Evolutionary conservation across 108 stramenopile genomes (phyloP).

Genomic region (Epipyxis sp.): DNA sequence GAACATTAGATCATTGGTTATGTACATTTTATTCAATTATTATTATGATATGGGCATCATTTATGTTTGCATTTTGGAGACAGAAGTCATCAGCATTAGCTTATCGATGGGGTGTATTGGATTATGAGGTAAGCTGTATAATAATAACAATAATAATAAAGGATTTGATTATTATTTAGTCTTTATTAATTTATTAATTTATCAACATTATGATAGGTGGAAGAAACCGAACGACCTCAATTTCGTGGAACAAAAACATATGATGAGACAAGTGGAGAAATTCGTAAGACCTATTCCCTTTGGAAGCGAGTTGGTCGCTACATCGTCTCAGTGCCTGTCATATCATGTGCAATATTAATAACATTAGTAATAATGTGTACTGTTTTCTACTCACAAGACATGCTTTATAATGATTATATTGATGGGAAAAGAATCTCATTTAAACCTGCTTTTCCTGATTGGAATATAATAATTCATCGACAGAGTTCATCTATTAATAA

Average conservation of each 20-base stretch:
- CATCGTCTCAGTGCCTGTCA: slow-evolving; percentile 43
- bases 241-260: slow-evolving; percentile 33
- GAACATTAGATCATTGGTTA: slow-evolving; percentile 43
- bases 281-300: slow-evolving; percentile 41
- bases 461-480: neutral
- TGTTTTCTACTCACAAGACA: slow-evolving; percentile 37
- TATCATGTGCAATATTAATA: slow-evolving; percentile 35
- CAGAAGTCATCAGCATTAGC: slow-evolving; percentile 48
- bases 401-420: neutral
- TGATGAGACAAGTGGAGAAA: slow-evolving; percentile 37
- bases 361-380: slow-evolving; percentile 35
- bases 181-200: too few species aligned
- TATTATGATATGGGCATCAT: slow-evolving; percentile 45
- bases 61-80: slow-evolving; percentile 40
- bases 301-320: slow-evolving; percentile 48
- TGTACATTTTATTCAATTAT: slow-evolving; percentile 44
- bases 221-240: slow-evolving; percentile 52
- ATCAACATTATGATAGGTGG: too few species aligned
- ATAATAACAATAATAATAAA: too few species aligned
- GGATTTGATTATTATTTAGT: too few species aligned
- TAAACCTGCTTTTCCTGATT: neutral
- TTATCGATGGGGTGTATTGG: slow-evolving; percentile 52
- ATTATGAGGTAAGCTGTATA: too few species aligned
- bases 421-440: slow-evolving; percentile 1
- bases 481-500: too few species aligned